Evolutionary conservation across 2,329 filamentous ascomycete genomes (phyloP).

Genomic region (Cladophialophora psammophila): DNA sequence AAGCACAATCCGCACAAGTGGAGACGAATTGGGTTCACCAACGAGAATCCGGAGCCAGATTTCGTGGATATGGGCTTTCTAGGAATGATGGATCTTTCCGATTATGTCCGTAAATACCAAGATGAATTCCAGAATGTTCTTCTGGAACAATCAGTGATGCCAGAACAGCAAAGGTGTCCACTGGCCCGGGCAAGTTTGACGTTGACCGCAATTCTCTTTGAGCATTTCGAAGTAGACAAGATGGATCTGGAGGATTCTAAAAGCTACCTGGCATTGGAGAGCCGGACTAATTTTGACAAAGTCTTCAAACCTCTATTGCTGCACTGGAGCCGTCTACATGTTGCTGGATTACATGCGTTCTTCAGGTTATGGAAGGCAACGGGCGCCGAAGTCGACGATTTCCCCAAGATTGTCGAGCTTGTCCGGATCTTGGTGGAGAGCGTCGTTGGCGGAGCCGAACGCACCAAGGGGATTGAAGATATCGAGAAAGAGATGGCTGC

Average conservation of each 20-base stretch:
- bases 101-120: conserved; percentile 90
- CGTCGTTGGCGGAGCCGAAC: conserved; percentile 80
- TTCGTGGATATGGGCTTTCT: conserved; percentile 87
- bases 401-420: conserved; percentile 90
- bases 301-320: conserved; percentile 86
- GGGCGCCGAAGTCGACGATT: conserved; percentile 82
- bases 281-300: conserved; percentile 79
- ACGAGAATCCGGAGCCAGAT: conserved; percentile 84
- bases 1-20: conserved; percentile 90
- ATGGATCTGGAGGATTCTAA: conserved; percentile 79
- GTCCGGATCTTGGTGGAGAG: conserved; percentile 89
- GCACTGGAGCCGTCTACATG: conserved; percentile 92
- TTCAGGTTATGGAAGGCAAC: conserved; percentile 93
- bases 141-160: conserved; percentile 82
- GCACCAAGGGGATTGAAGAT: conserved; percentile 83
- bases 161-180: conserved; percentile 77
- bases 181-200: conserved; percentile 85
- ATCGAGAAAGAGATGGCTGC: conserved; percentile 88
- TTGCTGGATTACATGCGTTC: conserved; percentile 83
- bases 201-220: conserved; percentile 86
- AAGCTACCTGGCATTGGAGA: conserved; percentile 76
- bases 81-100: conserved; percentile 96
- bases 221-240: conserved; percentile 93
- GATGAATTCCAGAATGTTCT: conserved; percentile 91
- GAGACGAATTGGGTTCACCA: conserved; percentile 88